Conservation (phyloP, 2,329 filamentous ascomycete genomes). For the Nothophoma quercina region DNA sequence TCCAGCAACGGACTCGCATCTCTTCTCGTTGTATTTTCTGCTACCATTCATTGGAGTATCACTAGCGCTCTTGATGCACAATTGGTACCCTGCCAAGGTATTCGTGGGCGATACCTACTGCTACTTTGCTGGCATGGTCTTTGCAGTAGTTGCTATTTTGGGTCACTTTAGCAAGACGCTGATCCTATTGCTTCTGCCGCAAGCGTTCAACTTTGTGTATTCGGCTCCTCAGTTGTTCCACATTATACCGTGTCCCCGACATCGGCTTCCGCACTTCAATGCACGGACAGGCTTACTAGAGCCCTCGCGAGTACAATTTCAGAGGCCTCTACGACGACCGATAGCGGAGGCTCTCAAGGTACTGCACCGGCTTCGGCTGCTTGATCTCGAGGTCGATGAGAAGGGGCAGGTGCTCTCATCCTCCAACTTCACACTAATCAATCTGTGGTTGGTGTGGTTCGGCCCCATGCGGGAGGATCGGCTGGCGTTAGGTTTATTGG, state of each 20-base stretch:
- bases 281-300: slow-evolving; percentile 83
- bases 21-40: slow-evolving; percentile 94
- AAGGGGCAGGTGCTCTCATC: slow-evolving; percentile 77
- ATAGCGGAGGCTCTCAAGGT: slow-evolving; percentile 71
- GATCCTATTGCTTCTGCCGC: slow-evolving; percentile 86
- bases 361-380: slow-evolving; percentile 71
- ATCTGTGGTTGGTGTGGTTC: slow-evolving; percentile 95
- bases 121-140: slow-evolving; percentile 99
- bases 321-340: slow-evolving; percentile 71
- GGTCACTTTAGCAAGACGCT: slow-evolving; percentile 99
- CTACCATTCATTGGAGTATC: slow-evolving; percentile 95
- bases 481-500: slow-evolving; percentile 79
- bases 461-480: slow-evolving; percentile 88
- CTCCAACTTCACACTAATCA: slow-evolving; percentile 91
- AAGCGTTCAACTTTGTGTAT: slow-evolving; percentile 97
- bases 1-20: slow-evolving; percentile 91
- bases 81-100: slow-evolving; percentile 93
- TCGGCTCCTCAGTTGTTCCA: slow-evolving; percentile 91
- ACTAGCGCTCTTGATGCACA: slow-evolving; percentile 83
- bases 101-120: slow-evolving; percentile 99
- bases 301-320: slow-evolving; percentile 80
- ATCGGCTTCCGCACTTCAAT: slow-evolving; percentile 90
- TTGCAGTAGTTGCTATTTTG: slow-evolving; percentile 94
- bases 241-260: slow-evolving; percentile 88
- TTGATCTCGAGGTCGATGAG: slow-evolving; percentile 72